Base-by-base conservation (phyloP, 163 green algal genomes). In the Scenedesmus sp. region DNA sequence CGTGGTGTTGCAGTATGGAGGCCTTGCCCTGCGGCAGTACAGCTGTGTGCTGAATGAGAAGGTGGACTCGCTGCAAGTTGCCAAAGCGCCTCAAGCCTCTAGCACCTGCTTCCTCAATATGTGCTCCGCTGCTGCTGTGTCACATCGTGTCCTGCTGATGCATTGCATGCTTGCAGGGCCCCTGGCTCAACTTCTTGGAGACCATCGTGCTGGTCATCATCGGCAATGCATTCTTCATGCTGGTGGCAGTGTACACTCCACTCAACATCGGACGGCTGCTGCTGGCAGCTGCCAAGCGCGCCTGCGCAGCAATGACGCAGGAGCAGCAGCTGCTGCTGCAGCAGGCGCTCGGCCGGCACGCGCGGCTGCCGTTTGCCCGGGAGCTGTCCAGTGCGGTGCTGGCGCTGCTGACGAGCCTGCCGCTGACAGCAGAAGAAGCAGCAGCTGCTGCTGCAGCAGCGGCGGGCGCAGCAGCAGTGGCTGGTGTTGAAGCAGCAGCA, bases 171-270 rank as follows among this genome's bases (percentile, higher is more conserved):
- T 4, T 52, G 73, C 87, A 91, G 86, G 91, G 91, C n/a, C 86
- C 91, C 0, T 93, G 91, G 91, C 4, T 93, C 3, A 66, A 76
- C 20, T 91, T 93, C 13, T 13, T 91, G 15, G 86, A 93, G 59
- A 91, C 86, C 1, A 46, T 93, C 66, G 64, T 79, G 52, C 86
- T 93, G 60, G 86, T 93, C 10, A 26, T 91, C 4, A 54, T 91
- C 6, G 86, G 85, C 52, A 93, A 93, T 20, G 66, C 91, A 12
- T 76, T 89, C 60, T 91, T 91, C 64, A 88, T 93, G 64, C 18
- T 54, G 34, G 60, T n/a, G 0, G 46, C 64, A 1, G 86, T 93
- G 46, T 79, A 85, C 20, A 23, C 77, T 8, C 91, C 91, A 62
- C 66, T 93, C 5, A 86, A 84, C 77, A 59, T 91, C 60, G 91